phyloP scores from a whole-genome alignment of 2,329 filamentous ascomycete species.

The Aspergillus sp. region DNA sequence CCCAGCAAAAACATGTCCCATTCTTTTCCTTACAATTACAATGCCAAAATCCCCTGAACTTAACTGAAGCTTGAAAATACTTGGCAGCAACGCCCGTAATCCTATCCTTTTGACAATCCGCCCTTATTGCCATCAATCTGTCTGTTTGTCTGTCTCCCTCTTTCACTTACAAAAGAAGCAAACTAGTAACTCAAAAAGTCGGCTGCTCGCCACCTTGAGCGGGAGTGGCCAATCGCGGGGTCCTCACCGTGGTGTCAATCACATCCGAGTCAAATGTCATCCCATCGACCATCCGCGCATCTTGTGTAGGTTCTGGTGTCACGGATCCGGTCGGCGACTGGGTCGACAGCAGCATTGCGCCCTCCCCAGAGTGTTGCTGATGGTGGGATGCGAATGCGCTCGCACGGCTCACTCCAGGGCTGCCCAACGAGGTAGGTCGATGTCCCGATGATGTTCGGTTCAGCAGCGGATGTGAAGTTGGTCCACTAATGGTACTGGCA shows the following conservation, averaged over 20 bases:
- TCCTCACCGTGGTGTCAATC: slow-evolving; percentile 65
- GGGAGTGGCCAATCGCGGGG: slow-evolving; percentile 54
- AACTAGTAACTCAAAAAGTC: neutral
- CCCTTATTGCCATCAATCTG: neutral
- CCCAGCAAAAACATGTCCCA: neutral
- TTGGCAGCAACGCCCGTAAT: neutral
- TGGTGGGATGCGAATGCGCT: slow-evolving; percentile 29
- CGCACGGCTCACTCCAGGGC: slow-evolving; percentile 38
- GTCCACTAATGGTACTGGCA: slow-evolving; percentile 80
- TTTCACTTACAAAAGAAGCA: too few relatives aligned
- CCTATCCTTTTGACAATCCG: neutral
- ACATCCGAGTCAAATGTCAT: slow-evolving; percentile 64
- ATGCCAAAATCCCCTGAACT: neutral
- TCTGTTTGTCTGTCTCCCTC: too few relatives aligned
- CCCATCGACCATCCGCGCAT: slow-evolving; percentile 68
- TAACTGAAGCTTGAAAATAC: neutral
- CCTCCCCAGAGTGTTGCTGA: slow-evolving; percentile 33
- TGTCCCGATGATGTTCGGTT: slow-evolving; percentile 39
- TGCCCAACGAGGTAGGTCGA: slow-evolving; percentile 42
- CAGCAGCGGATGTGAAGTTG: slow-evolving; percentile 62
- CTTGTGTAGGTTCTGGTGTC: slow-evolving; percentile 47
- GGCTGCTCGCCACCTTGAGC: slow-evolving; percentile 10
- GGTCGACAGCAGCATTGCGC: slow-evolving; percentile 44
- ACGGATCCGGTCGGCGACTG: slow-evolving; percentile 38
- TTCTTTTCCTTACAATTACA: neutral